These are phyloP conservation scores for Truncatella angustata DNA, from an alignment of 2,329 filamentous ascomycete genomes.

Conservation along the genomic window DNA sequence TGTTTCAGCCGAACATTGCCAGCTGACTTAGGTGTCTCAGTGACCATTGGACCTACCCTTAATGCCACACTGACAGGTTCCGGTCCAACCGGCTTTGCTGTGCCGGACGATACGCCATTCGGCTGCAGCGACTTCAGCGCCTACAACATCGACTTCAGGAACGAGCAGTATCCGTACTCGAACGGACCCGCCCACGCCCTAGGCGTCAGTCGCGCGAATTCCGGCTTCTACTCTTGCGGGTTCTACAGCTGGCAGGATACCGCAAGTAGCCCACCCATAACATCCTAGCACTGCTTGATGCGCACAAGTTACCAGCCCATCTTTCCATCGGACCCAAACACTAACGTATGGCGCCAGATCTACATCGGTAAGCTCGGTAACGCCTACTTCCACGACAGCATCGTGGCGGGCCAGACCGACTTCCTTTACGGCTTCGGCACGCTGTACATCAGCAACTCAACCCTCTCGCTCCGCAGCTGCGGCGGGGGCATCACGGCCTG, in stretches of 20 bases:
- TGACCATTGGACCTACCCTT: constrained; percentile 63
- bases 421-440: constrained; percentile 70
- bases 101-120: constrained; percentile 60
- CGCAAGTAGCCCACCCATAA: constrained; percentile 26
- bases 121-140: constrained; percentile 62
- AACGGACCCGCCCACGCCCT: constrained; percentile 60
- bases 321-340: too few species aligned
- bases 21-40: neutral
- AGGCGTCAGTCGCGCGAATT: constrained; percentile 62
- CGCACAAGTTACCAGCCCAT: too few species aligned
- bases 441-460: constrained; percentile 55
- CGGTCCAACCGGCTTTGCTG: constrained; percentile 60
- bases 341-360: neutral
- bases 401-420: constrained; percentile 65
- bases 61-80: constrained; percentile 61
- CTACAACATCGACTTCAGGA: constrained; percentile 67
- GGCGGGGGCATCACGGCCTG: constrained; percentile 69
- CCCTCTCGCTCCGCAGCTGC: constrained; percentile 56
- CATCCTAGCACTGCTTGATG: too few species aligned
- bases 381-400: constrained; percentile 59
- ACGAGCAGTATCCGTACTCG: constrained; percentile 50
- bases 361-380: constrained; percentile 67
- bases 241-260: constrained; percentile 70
- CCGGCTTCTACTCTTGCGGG: constrained; percentile 64
- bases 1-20: too few species aligned